phyloP scores from a whole-genome alignment of 345 rosid genomes.

The Acer negundo region DNA sequence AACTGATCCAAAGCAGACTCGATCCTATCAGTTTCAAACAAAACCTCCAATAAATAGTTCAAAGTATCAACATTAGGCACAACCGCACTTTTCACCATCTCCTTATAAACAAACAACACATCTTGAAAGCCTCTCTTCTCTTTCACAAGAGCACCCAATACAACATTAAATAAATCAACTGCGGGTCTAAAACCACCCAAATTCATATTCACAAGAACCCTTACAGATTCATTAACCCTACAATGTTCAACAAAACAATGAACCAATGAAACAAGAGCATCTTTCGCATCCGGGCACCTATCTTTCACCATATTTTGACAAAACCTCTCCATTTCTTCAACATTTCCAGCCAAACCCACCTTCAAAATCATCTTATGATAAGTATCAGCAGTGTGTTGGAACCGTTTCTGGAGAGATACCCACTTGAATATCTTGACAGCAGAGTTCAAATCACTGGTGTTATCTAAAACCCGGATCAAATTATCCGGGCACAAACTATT shows the following conservation, averaged over 20 bases:
- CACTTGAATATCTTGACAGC: conserved; percentile 56
- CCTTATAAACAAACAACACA: conserved; percentile 56
- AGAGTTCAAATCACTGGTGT: conserved; percentile 36
- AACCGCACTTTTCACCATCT: conserved; percentile 58
- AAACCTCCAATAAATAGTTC: conserved; percentile 49
- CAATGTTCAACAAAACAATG: conserved; percentile 34
- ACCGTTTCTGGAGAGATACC: conserved; percentile 46
- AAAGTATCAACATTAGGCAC: conserved; percentile 46
- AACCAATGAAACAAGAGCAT: conserved; percentile 39
- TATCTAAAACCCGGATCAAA: conserved; percentile 41
- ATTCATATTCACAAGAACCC: conserved; percentile 42
- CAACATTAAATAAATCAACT: conserved; percentile 35
- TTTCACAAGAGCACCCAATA: conserved; percentile 44
- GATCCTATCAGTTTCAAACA: conserved; percentile 40
- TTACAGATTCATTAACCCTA: conserved; percentile 39
- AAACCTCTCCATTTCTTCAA: conserved; percentile 40
- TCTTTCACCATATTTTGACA: conserved; percentile 44
- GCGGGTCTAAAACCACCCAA: conserved; percentile 39
- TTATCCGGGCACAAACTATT: conserved; percentile 38
- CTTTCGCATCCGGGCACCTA: conserved; percentile 30
- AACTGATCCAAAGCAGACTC: conserved; percentile 53
- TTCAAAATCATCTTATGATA: conserved; percentile 48
- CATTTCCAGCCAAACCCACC: conserved; percentile 52
- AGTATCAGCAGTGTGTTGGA: conserved; percentile 47
- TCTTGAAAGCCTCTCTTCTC: conserved; percentile 41